Evolutionary conservation across 257 asterid species (phyloP).

Genomic region (Fraxinus anomala): DNA sequence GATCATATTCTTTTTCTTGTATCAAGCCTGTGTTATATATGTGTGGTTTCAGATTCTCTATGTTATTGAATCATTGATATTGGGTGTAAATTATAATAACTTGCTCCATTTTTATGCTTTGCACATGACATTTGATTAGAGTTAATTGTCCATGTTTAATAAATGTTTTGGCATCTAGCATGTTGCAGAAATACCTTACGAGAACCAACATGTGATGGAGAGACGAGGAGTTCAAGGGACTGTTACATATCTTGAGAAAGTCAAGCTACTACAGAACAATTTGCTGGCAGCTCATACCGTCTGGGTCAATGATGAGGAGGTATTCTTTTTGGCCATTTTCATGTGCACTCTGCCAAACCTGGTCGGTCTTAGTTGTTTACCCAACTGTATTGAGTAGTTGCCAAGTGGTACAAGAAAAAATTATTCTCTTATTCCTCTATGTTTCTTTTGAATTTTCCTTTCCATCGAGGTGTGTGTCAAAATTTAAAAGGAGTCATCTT

Average conservation of each 20-base stretch:
- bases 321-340: conserved; percentile 9
- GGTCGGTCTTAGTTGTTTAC: not conserved
- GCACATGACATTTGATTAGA: too few species aligned
- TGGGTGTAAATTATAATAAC: not conserved
- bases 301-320: conserved; percentile 76
- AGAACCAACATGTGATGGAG: conserved; percentile 63
- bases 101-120: not conserved
- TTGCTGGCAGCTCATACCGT: conserved; percentile 84
- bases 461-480: not conserved
- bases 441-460: not conserved
- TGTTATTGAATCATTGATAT: not conserved
- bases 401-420: not conserved
- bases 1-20: not conserved
- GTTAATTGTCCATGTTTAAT: not conserved
- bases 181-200: conserved; percentile 81
- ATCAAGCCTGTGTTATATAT: not conserved
- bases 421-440: not conserved
- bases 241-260: conserved; percentile 64
- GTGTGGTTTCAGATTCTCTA: not conserved
- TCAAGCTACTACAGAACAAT: conserved; percentile 55
- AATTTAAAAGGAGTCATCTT: not conserved
- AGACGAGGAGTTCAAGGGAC: conserved; percentile 70
- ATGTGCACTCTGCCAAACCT: not conserved
- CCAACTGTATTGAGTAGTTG: not conserved
- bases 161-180: conserved; percentile 41